Evolutionary conservation across 805 yeast genomes (phyloP).

Genomic region (Candida pini): DNA sequence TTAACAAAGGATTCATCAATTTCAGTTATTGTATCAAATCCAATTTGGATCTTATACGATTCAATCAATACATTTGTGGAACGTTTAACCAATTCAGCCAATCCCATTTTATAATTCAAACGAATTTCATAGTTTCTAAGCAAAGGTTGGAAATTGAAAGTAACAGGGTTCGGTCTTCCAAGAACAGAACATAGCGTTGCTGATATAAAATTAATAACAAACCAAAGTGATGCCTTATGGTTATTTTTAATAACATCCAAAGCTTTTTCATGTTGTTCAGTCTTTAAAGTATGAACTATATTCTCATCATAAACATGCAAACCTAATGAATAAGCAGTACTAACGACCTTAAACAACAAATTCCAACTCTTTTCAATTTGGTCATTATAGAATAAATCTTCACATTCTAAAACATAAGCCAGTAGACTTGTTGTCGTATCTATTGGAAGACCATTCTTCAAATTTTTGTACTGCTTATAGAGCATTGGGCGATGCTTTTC

Average conservation of each 20-base stretch:
- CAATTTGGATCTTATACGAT: conserved; percentile 42
- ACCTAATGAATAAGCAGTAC: conserved; percentile 47
- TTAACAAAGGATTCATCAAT: conserved; percentile 37
- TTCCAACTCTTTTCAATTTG: conserved; percentile 49
- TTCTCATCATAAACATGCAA: conserved; percentile 38
- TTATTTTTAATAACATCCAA: conserved; percentile 26
- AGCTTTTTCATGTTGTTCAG: conserved; percentile 27
- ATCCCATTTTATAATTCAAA: conserved; percentile 38
- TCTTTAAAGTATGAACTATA: conserved; percentile 25
- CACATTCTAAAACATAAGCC: conserved; percentile 46
- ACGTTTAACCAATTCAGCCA: conserved; percentile 43
- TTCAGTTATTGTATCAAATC: conserved; percentile 33
- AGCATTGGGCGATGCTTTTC: conserved; percentile 24
- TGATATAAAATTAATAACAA: conserved; percentile 41
- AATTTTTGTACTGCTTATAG: conserved; percentile 36
- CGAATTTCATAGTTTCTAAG: conserved; percentile 28
- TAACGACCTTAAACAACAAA: conserved; percentile 42
- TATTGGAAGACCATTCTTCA: conserved; percentile 40
- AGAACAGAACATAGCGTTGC: conserved; percentile 45
- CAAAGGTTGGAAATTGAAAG: conserved; percentile 32
- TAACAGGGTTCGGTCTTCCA: conserved; percentile 52
- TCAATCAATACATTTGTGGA: conserved; percentile 48
- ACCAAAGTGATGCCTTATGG: conserved; percentile 43
- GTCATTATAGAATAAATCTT: conserved; percentile 43
- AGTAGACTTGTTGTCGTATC: conserved; percentile 45